Conservation (phyloP, 257 asterid species). For the Voacanga thouarsii region DNA sequence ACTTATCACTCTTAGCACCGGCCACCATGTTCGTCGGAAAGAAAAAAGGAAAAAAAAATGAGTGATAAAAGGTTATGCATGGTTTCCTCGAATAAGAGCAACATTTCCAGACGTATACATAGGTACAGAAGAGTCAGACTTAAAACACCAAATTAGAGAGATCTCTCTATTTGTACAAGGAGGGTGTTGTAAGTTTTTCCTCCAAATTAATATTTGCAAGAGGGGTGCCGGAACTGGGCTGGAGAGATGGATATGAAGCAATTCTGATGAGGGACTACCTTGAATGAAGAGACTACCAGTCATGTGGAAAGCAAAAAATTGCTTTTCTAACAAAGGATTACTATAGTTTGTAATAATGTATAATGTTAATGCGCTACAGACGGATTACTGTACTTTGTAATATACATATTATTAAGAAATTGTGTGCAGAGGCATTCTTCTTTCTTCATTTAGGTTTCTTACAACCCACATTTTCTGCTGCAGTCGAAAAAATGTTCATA, state of each 20-base stretch:
- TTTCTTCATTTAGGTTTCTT: not conserved
- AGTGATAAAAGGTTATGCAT: too few species aligned
- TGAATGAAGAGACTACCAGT: slow-evolving; percentile 35
- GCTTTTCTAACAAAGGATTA: not conserved
- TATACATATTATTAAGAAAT: not conserved
- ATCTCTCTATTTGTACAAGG: too few species aligned
- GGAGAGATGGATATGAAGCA: slow-evolving; percentile 51
- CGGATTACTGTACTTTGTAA: not conserved
- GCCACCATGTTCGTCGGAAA: too few species aligned
- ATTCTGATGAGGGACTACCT: slow-evolving; percentile 77
- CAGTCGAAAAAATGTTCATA: not conserved
- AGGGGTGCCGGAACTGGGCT: too few species aligned
- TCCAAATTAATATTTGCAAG: too few species aligned
- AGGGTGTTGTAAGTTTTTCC: too few species aligned
- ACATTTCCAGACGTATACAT: too few species aligned
- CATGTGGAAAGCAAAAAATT: slow-evolving; percentile 34
- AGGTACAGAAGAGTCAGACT: too few species aligned
- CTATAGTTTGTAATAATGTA: not conserved
- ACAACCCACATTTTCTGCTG: not conserved
- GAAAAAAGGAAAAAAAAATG: too few species aligned
- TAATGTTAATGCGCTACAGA: not conserved
- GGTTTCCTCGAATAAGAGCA: too few species aligned
- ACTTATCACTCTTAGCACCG: too few species aligned
- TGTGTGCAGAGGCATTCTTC: not conserved
- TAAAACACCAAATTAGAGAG: too few species aligned